phyloP scores from a whole-genome alignment of 306 rosid species.

The Quercus suber region DNA sequence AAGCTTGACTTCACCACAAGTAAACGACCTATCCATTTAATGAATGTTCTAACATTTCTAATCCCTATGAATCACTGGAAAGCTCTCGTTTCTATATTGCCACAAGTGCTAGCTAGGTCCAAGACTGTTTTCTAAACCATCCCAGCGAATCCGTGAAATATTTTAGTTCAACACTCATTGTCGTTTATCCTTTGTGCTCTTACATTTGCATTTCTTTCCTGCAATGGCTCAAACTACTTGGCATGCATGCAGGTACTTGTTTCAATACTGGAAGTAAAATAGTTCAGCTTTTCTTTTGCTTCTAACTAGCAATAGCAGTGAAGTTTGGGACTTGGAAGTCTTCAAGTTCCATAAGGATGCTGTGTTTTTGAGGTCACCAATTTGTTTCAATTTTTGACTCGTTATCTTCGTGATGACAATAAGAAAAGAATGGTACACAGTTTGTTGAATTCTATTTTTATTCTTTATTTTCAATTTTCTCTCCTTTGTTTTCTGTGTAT shows the following conservation, averaged over 20 bases:
- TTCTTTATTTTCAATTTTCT: not conserved
- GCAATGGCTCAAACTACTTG: not conserved
- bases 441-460: not conserved
- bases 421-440: not conserved
- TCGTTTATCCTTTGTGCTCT: conserved; percentile 1
- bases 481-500: not conserved
- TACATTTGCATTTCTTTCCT: not conserved
- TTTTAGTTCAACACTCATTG: not conserved
- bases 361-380: not conserved
- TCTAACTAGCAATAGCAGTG: not conserved
- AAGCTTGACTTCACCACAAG: conserved; percentile 34
- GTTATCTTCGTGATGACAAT: not conserved
- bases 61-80: not conserved
- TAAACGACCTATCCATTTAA: conserved; percentile 1
- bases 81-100: not conserved
- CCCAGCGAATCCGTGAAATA: not conserved
- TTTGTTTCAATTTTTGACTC: not conserved
- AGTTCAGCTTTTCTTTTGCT: not conserved
- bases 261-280: not conserved
- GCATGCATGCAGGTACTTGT: not conserved
- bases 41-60: conserved; percentile 11
- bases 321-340: too few relatives aligned
- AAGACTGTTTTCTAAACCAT: too few relatives aligned
- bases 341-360: too few relatives aligned
- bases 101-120: not conserved